Base-by-base conservation (phyloP, 1,139 yeast species). In the Pneumocystis murina region DNA sequence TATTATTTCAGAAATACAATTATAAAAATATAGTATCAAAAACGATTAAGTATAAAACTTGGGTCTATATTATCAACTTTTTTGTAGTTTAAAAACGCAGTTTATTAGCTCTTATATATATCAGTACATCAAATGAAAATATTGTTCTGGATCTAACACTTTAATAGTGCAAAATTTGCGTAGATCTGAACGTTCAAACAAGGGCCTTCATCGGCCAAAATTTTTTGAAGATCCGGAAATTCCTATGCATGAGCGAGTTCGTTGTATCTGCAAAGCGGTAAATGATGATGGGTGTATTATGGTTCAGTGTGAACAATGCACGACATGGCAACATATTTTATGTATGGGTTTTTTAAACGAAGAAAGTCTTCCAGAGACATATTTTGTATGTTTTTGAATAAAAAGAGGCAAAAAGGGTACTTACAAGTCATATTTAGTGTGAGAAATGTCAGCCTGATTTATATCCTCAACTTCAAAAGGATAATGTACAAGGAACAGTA, bases 291-390 rank as follows among this genome's bases (percentile, higher is more conserved):
- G 87, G 6, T 78, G 63, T 35, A 63, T 80, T 43, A 86, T 87
- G 91, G 82, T 86, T 41, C 87, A 86, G 71, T 89, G 96, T 74
- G 95, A 86, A 64, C 71, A 75, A 30, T 89, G 96, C 72, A 74
- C 79, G 63, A 83, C 89, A 14, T 89, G 96, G 96, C 96, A 89
- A 72, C 96, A 89, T 72, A 82, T 84, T 43, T 77, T 74, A 64
- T 89, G 96, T 73, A 81, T 87, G 60, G 84, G 79, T 61, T 74
- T 79, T 69, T 72, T 73, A 28, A 75, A 74, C 63, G 75, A 73
- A 61, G 71, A 72, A 4, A 73, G 72, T 40, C 70, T 79, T 1
- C 84, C 85, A 0, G 78, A 79, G 10, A 72, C 72, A 39, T 84
- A 84, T 70, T 68, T 69, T 36, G 55, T 48, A 48, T 48, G 55